Evolutionary conservation across 495 filamentous ascomycete species (phyloP).

Genomic region (Trichoderma erinaceum): DNA sequence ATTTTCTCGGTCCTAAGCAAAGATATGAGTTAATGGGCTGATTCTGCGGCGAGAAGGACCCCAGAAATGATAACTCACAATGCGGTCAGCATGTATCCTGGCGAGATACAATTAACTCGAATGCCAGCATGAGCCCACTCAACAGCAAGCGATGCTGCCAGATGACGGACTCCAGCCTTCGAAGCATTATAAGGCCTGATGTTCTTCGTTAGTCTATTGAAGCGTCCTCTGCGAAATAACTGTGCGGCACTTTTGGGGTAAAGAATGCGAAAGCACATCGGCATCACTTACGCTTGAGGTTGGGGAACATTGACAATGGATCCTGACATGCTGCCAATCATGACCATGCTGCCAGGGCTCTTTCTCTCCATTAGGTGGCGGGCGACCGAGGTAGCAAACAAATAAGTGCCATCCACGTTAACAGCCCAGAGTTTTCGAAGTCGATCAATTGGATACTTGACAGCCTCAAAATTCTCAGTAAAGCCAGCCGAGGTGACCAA

Average conservation of each 20-base stretch:
- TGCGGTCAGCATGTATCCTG: slow-evolving; percentile 91
- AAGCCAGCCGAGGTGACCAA: slow-evolving; percentile 95
- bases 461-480: slow-evolving; percentile 90
- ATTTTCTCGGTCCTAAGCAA: slow-evolving; percentile 77
- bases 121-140: slow-evolving; percentile 84
- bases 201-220: slow-evolving; percentile 15
- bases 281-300: slow-evolving; percentile 59
- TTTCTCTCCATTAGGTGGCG: slow-evolving; percentile 83
- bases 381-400: slow-evolving; percentile 78
- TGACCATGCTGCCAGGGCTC: slow-evolving; percentile 75
- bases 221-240: not conserved
- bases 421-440: slow-evolving; percentile 90
- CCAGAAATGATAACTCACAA: slow-evolving; percentile 49
- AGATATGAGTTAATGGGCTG: not conserved
- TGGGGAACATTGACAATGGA: slow-evolving; percentile 91
- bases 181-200: slow-evolving; percentile 73
- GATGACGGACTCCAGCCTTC: slow-evolving; percentile 82
- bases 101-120: slow-evolving; percentile 85
- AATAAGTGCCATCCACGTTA: slow-evolving; percentile 90
- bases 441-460: slow-evolving; percentile 79
- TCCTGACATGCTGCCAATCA: slow-evolving; percentile 94
- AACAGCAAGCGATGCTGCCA: slow-evolving; percentile 73
- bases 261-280: not conserved
- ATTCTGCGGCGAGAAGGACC: not conserved
- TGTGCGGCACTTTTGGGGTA: not conserved